Percentiles rank a stretch among this genome's conserved stretches.
Evolutionary conservation across 2,329 filamentous ascomycete genomes (phyloP).

Genomic region (Penicillium nordicum): DNA sequence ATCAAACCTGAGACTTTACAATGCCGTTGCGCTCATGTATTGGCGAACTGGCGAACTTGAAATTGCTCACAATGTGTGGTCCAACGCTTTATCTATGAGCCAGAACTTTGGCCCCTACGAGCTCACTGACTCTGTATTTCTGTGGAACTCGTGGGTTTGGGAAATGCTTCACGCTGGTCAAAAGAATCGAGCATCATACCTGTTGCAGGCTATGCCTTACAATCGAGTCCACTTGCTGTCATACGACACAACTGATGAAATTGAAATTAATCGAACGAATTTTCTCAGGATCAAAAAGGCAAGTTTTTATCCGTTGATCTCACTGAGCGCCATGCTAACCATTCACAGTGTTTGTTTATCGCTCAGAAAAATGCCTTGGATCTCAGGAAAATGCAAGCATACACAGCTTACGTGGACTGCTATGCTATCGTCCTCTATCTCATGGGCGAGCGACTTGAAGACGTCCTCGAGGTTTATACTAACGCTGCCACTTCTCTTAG

Average conservation of each 20-base stretch:
- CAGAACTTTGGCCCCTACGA: constrained; percentile 37
- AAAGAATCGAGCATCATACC: constrained; percentile 33
- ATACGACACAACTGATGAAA: constrained; percentile 15
- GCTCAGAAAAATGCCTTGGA: constrained; percentile 57
- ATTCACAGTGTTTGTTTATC: constrained; percentile 53
- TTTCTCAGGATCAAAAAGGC: constrained; percentile 41
- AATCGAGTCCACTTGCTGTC: constrained; percentile 32
- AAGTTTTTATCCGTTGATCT: constrained; percentile 22
- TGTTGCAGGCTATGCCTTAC: constrained; percentile 42
- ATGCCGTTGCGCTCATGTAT: constrained; percentile 74
- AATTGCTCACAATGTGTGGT: constrained; percentile 62
- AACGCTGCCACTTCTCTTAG: constrained; percentile 45
- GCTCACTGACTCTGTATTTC: constrained; percentile 39
- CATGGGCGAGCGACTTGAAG: constrained; percentile 36
- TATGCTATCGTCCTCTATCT: constrained; percentile 67
- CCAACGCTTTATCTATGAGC: constrained; percentile 62
- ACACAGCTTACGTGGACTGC: constrained; percentile 58
- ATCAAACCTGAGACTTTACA: constrained; percentile 67
- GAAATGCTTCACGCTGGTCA: constrained; percentile 54
- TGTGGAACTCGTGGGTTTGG: constrained; percentile 67
- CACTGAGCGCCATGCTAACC: constrained; percentile 44
- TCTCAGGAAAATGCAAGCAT: constrained; percentile 46
- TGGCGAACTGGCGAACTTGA: constrained; percentile 54
- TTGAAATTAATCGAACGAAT: constrained; percentile 29
- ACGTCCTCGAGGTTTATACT: constrained; percentile 39